Evolutionary conservation across 805 yeast genomes (phyloP).

Genomic region (Ogataea ganodermae): DNA sequence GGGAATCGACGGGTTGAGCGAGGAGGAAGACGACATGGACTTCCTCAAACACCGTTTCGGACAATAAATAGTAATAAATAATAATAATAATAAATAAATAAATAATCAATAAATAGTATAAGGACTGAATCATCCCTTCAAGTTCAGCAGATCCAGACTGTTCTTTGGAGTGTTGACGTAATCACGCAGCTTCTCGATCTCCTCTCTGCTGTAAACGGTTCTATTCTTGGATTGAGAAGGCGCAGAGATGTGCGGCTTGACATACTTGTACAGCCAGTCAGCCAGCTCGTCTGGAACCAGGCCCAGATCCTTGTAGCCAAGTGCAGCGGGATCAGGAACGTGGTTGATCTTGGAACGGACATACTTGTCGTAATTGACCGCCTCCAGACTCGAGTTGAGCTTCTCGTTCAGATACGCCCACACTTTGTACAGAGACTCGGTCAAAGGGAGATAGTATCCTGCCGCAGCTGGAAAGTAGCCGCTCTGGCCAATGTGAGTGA

Average conservation of each 20-base stretch:
- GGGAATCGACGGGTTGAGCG: conserved; percentile 18
- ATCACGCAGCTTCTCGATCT: conserved; percentile 36
- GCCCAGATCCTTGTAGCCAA: conserved; percentile 70
- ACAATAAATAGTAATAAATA: conserved; percentile 5
- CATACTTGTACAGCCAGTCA: conserved; percentile 49
- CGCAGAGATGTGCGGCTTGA: conserved; percentile 37
- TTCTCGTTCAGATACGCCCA: conserved; percentile 43
- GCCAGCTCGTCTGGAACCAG: conserved; percentile 57
- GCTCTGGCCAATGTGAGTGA: conserved; percentile 37
- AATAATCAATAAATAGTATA: conserved; percentile 1
- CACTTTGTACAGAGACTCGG: conserved; percentile 37
- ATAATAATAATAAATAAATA: conserved; percentile 3
- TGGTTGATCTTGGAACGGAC: conserved; percentile 75
- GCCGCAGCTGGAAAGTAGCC: conserved; percentile 40
- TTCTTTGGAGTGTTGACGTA: conserved; percentile 39
- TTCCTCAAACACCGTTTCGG: conserved; percentile 21
- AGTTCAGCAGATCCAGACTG: conserved; percentile 34
- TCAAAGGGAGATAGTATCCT: conserved; percentile 41
- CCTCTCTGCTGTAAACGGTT: conserved; percentile 41
- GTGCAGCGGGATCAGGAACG: conserved; percentile 56
- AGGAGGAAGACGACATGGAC: conserved; percentile 19
- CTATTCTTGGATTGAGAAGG: conserved; percentile 40
- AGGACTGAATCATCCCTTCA: conserved; percentile 21
- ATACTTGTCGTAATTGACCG: conserved; percentile 66
- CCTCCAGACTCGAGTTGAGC: conserved; percentile 42